Evolutionary conservation across 2,329 filamentous ascomycete genomes (phyloP).

Genomic region (Thelonectria olida): DNA sequence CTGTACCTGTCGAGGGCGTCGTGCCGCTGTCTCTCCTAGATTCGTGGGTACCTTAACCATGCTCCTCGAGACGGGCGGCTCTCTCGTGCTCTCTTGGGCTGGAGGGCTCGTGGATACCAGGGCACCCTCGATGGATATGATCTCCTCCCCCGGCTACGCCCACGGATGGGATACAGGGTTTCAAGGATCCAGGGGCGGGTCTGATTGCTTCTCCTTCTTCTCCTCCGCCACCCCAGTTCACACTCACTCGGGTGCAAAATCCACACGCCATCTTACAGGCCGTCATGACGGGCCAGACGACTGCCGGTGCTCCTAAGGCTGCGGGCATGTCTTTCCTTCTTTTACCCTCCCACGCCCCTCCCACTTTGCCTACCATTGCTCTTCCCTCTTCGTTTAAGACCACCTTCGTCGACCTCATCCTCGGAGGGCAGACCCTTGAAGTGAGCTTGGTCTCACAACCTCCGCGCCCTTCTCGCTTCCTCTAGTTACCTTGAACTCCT

Average conservation of each 20-base stretch:
- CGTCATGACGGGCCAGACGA: constrained; percentile 41
- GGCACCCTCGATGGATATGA: constrained; percentile 26
- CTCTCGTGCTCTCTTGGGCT: constrained; percentile 22
- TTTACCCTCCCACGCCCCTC: constrained; percentile 49
- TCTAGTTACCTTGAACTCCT: constrained; percentile 31
- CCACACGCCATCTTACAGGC: constrained; percentile 44
- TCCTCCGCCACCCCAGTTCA: constrained; percentile 39
- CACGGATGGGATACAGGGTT: constrained; percentile 34
- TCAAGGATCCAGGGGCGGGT: constrained; percentile 30
- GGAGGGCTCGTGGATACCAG: constrained; percentile 21
- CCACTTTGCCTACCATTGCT: constrained; percentile 34
- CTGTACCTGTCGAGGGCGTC: constrained; percentile 36
- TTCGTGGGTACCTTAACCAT: constrained; percentile 17
- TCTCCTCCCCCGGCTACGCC: constrained; percentile 33
- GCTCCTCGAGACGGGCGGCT: neutral
- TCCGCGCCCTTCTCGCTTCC: constrained; percentile 44
- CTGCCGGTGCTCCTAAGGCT: constrained; percentile 39
- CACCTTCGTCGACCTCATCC: constrained; percentile 47
- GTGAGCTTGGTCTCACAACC: constrained; percentile 46
- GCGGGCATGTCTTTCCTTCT: constrained; percentile 45
- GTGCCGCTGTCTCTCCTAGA: constrained; percentile 4
- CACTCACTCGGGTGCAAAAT: constrained; percentile 36
- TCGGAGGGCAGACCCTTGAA: constrained; percentile 44
- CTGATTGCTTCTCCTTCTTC: constrained; percentile 39
- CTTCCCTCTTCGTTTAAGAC: constrained; percentile 40